Base-by-base conservation (phyloP, 202 grass and related monocot genomes). In the Miscanthus sacchariflorus region DNA sequence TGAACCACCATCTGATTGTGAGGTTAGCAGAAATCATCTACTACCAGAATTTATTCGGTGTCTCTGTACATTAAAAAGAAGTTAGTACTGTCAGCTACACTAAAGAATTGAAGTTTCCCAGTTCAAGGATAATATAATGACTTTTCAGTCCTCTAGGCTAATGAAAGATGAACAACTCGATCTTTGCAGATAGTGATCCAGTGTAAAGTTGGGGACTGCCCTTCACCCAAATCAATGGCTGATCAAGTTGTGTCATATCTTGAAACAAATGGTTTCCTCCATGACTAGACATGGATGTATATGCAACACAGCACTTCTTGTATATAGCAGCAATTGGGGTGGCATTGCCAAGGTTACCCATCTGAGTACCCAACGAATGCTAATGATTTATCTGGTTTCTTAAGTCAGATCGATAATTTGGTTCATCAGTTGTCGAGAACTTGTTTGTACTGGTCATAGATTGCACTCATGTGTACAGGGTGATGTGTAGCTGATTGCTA, bases 181-280 rank as follows among this genome's bases (percentile, higher is more conserved):
- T 28, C 36, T 81, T 35, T 84, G 59, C 92, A 98, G 92, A 93
- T 95, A 81, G 83, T 90, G 40, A 90, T 98, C 85, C 46, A 93
- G n/a, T 89, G 82, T 42, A 91, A 85, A 64, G 87, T 69, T 85
- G 90, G 90, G 7, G 52, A 65, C 7, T 93, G 93, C 21, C 83
- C 92, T 84, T 85, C 88, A 5, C 93, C 96, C 64, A 86, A 94
- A 91, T 72, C 73, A 19, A 98, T 98, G 96, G 89, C 92, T 3
- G 89, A 91, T 24, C 89, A 95, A 89, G 89, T 98, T 12, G 88
- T 90, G 18, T 76, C 87, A 2, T 98, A 93, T 74, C 96, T 98
- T 0, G 24, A 92, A 82, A 71, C 56, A 4, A 94, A 94, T 44
- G 85, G 80, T 39, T 95, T 91, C 85, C 92, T 98, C 42, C 85